Percentiles rank a stretch among this genome's conserved stretches.
phyloP scores from a whole-genome alignment of 805 yeast genomes.

The Kuraishia hungarica region DNA sequence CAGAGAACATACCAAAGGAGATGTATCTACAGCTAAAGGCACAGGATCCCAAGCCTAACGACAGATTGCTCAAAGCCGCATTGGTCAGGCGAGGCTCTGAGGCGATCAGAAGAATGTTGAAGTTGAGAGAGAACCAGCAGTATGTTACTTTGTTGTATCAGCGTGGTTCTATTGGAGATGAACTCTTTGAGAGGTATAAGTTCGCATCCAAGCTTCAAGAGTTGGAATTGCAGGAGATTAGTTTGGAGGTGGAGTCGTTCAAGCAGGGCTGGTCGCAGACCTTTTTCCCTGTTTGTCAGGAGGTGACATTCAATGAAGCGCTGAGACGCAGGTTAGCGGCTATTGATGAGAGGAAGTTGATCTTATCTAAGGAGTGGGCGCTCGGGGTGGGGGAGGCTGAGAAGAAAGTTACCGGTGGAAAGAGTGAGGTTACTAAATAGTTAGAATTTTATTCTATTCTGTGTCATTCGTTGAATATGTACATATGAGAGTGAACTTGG shows the following conservation, averaged over 20 bases:
- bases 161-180: constrained; percentile 88
- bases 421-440: not conserved
- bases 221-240: constrained; percentile 68
- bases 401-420: not conserved
- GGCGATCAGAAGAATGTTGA: constrained; percentile 74
- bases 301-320: constrained; percentile 88
- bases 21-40: constrained; percentile 52
- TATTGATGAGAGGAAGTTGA: constrained; percentile 33
- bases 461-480: not conserved
- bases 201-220: constrained; percentile 75
- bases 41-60: constrained; percentile 56
- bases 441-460: not conserved
- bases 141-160: constrained; percentile 67
- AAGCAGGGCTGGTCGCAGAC: constrained; percentile 77
- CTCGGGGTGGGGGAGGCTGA: constrained; percentile 4
- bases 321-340: constrained; percentile 61
- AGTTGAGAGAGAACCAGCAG: constrained; percentile 71
- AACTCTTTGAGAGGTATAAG: constrained; percentile 69
- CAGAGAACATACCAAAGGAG: constrained; percentile 55
- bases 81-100: constrained; percentile 73
- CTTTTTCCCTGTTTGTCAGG: constrained; percentile 74
- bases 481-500: not conserved
- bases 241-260: constrained; percentile 61
- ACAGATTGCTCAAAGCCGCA: constrained; percentile 66
- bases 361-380: constrained; percentile 24